phyloP scores from a whole-genome alignment of 2,329 filamentous ascomycete genomes.

The Truncatella angustata region DNA sequence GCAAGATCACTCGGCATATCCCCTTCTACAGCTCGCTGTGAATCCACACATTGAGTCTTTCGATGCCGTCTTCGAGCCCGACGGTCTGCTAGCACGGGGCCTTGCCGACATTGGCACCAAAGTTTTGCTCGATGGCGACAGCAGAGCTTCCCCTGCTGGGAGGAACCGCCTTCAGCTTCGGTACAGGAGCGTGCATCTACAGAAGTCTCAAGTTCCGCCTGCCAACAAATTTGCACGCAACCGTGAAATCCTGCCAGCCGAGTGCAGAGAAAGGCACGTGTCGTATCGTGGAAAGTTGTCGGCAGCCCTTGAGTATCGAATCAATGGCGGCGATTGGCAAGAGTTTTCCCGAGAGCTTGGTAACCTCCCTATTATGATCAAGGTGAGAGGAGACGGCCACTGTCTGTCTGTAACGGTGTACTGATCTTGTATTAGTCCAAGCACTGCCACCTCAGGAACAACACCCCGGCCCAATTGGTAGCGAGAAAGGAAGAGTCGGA shows the following conservation, averaged over 20 bases:
- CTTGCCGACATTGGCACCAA: constrained; percentile 89
- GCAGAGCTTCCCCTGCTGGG: constrained; percentile 53
- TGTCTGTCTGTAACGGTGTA: no score
- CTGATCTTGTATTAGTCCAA: constrained; percentile 62
- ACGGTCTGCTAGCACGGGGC: constrained; percentile 70
- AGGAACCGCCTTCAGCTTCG: constrained; percentile 77
- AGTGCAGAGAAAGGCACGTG: constrained; percentile 90
- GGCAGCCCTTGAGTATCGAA: constrained; percentile 77
- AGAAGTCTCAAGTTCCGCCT: constrained; percentile 75
- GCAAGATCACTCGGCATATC: constrained; percentile 83
- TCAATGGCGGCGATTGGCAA: constrained; percentile 83
- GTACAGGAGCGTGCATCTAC: constrained; percentile 77
- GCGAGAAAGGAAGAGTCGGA: constrained; percentile 91
- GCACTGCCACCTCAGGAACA: constrained; percentile 83
- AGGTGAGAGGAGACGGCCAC: constrained; percentile 61
- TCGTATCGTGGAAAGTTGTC: constrained; percentile 87
- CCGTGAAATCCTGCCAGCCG: constrained; percentile 83
- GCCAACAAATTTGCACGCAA: constrained; percentile 83
- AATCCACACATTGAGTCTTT: constrained; percentile 93
- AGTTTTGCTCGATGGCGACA: constrained; percentile 80
- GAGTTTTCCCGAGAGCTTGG: constrained; percentile 85
- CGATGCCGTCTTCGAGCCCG: constrained; percentile 78
- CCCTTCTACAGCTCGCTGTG: constrained; percentile 80
- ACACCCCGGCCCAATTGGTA: constrained; percentile 79
- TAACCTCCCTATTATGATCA: constrained; percentile 88